Base-by-base conservation (phyloP, 2,329 filamentous ascomycete genomes). In the Claviceps sp. region DNA sequence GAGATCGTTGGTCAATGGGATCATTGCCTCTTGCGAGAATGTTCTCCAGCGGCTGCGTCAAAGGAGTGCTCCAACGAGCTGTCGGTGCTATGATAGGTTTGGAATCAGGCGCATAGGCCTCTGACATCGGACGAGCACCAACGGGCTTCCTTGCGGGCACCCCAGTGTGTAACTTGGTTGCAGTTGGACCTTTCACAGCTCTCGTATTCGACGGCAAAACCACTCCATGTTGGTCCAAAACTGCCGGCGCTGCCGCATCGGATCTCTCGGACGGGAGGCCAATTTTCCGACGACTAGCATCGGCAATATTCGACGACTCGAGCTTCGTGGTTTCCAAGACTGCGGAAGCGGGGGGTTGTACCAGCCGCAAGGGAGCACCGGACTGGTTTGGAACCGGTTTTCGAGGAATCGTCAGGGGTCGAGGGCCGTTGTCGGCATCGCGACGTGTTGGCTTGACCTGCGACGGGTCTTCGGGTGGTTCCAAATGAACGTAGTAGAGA, bases 401-500 rank as follows among this genome's bases (percentile, higher is more conserved):
- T 55, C 77, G 67, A 37, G 67, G 70, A 46, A 81, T 79, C 24
- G 75, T 73, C 34, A 63, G 62, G 48, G 63, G 64, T 47, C 65
- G 67, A 16, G 66, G 59, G 55, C 68, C 71, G 34, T 43, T 42
- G 50, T 75, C 73, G 49, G 24, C 22, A 16, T 67, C 63, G 24
- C 63, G 59, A 44, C 55, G 57, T 16, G 58, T 50, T 45, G 63
- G 56, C 34, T 60, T 59, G 9, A 63, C 55, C 51, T 52, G 38
- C 59, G 59, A 16, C 72, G 65, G 36, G 54, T 87, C 79, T 41
- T 79, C 77, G 1, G 77, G 74, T 7, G 55, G 51, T 52, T 64
- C 61, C 41, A 94, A 78, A 67, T 97, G 91, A 50, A 96, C 73
- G 64, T 93, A 97, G 69, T 97, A 98, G 5, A 98, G 76, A 14